Base-by-base conservation (phyloP, 1,139 yeast genomes). In the Ogataea hybrid region DNA sequence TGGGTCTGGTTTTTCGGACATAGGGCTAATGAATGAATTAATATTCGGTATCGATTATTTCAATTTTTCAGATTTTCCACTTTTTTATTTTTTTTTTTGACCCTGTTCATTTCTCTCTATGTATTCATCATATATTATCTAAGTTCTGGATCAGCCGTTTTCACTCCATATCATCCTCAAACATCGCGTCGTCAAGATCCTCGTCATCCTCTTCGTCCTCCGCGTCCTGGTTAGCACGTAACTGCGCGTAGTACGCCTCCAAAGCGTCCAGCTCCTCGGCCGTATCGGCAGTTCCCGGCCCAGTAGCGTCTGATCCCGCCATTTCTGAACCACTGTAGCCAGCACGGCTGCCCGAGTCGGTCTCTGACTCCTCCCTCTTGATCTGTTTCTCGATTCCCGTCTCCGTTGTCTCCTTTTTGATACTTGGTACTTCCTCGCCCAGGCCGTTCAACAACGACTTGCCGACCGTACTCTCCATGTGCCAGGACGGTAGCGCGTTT, bases 401-500 rank as follows among this genome's bases (percentile, higher is more conserved):
- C 12, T 23, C 37, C 20, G 23, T 8, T 5, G 31, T 9, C 11
- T 35, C 35, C 17, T 30, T 32, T 12, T 41, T 37, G 14, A 44
- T 43, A 7, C 37, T 50, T 16, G 65, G 72, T 9, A 7, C 1
- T 25, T 70, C 78, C 21, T 67, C 71, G 47, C 75, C 80, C 50
- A 77, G 54, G 51, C 70, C 74, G 37, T 84, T 86, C 50, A 77
- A 61, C 2, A 71, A 69, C 10, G 62, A 52, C 49, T 76, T 69
- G 32, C 95, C 96, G 50, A 92, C 94, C 1, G 98, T 89, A 57
- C 94, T 81, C 53, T 83, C 83, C 52, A 84, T 77, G 62, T 92
- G 96, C 99, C 99, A 92, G 18, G 95, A 82, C 9, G 99, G 98
- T 53, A 92, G 72, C 2, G 96, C 97, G 61, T 94, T 92, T 63